phyloP scores from a whole-genome alignment of 1,284 basidiomycete genomes.

The Ceratobasidium sp. region DNA sequence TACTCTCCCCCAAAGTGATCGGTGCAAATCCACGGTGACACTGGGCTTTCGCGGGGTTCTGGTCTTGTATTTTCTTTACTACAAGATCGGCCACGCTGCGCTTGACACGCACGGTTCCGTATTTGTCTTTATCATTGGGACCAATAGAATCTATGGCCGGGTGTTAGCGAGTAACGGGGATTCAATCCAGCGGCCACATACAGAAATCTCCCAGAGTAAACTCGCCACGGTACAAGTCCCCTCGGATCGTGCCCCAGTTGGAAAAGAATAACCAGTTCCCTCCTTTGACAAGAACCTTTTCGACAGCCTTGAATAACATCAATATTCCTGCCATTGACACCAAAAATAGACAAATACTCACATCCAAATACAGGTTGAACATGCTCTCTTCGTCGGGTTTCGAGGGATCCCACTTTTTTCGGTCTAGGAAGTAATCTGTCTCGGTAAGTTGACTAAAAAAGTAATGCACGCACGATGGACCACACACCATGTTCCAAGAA shows the following conservation, averaged over 20 bases:
- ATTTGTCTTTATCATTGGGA: background rate
- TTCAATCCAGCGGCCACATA: background rate
- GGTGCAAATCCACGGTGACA: background rate
- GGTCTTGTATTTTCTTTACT: background rate
- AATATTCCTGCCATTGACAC: background rate
- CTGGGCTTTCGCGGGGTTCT: background rate
- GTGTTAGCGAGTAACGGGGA: background rate
- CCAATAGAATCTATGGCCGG: slow-evolving; percentile 6
- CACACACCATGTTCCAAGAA: background rate
- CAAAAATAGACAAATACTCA: background rate
- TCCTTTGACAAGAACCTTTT: background rate
- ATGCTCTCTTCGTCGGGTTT: slow-evolving; percentile 14
- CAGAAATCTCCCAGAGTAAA: slow-evolving; percentile 24
- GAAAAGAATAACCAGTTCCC: slow-evolving; percentile 36
- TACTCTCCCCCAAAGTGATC: background rate
- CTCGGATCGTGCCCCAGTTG: slow-evolving; percentile 21
- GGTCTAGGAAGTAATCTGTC: slow-evolving; percentile 32
- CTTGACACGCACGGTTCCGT: background rate
- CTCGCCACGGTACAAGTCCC: slow-evolving; percentile 20
- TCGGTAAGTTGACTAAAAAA: background rate
- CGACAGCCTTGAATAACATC: slow-evolving; percentile 9
- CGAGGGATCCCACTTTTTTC: slow-evolving; percentile 8
- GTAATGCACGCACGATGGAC: background rate
- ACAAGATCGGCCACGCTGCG: slow-evolving; percentile 1
- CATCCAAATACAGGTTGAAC: slow-evolving; percentile 17